These are phyloP conservation scores for Monilinia aucupariae DNA, from an alignment of 2,329 filamentous ascomycete species.

Conservation along the genomic window DNA sequence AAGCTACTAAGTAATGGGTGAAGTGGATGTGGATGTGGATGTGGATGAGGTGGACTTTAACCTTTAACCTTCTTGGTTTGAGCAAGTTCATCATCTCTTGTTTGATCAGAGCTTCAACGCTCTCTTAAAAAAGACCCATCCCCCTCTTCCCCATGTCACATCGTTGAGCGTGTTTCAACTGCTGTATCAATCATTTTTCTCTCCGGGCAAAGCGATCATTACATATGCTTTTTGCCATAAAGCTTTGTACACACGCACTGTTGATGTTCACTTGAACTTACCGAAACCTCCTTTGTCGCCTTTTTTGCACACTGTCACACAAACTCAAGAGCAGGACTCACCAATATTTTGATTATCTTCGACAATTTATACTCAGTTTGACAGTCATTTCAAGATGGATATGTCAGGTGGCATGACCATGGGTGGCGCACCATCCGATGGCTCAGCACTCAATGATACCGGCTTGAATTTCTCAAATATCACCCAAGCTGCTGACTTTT, in stretches of 20 bases:
- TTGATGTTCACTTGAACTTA: not conserved
- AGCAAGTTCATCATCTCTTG: not conserved
- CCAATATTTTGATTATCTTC: not conserved
- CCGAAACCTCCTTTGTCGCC: not conserved
- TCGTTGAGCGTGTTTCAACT: conserved; percentile 3
- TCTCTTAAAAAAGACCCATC: not conserved
- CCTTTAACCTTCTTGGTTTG: not conserved
- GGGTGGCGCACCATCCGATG: conserved; percentile 25
- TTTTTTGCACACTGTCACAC: not conserved
- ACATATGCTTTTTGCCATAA: no score
- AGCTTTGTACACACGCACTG: no score
- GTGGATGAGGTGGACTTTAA: not conserved
- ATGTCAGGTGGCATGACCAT: conserved; percentile 24
- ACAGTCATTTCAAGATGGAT: conserved; percentile 18
- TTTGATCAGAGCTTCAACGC: not conserved
- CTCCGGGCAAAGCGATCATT: not conserved
- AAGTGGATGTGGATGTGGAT: no score
- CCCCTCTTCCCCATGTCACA: not conserved
- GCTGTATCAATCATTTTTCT: not conserved
- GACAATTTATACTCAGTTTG: not conserved
- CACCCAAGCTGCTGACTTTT: conserved; percentile 36
- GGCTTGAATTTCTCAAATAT: conserved; percentile 38
- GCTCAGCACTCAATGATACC: conserved; percentile 30
- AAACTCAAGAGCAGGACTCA: not conserved
- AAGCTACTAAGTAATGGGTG: no score